phyloP scores from a whole-genome alignment of 78 protist genomes.

The Tieghemostelium lacteum region DNA sequence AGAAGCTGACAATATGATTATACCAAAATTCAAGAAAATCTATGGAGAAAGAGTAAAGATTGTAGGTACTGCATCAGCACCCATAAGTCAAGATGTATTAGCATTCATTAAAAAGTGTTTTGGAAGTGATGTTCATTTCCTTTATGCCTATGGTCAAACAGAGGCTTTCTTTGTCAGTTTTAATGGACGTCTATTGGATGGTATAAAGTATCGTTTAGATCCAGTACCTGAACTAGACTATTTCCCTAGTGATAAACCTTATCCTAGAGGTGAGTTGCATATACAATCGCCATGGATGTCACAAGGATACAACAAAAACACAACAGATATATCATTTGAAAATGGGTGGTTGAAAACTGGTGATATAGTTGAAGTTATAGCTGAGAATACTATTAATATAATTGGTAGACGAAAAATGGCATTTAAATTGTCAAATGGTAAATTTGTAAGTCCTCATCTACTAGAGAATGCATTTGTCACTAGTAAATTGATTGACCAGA shows the following conservation, averaged over 20 bases:
- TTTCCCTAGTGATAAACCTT: slow-evolving; percentile 53
- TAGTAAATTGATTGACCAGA: background rate
- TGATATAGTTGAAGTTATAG: slow-evolving; percentile 87
- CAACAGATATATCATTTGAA: background rate
- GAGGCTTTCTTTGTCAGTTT: slow-evolving; percentile 33
- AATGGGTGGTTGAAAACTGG: slow-evolving; percentile 95
- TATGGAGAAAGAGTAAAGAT: slow-evolving; percentile 10
- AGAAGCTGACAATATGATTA: background rate
- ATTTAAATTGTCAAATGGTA: slow-evolving; percentile 92
- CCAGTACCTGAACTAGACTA: slow-evolving; percentile 35
- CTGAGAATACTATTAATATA: slow-evolving; percentile 70
- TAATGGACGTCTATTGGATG: slow-evolving; percentile 1
- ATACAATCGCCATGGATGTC: slow-evolving; percentile 73
- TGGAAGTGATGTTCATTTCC: background rate
- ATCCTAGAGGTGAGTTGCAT: slow-evolving; percentile 85
- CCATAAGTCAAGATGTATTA: slow-evolving; percentile 47
- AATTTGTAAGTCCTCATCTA: slow-evolving; percentile 87
- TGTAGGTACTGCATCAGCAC: slow-evolving; percentile 66
- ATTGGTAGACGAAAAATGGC: slow-evolving; percentile 92
- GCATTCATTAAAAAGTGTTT: slow-evolving; percentile 14
- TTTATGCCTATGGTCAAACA: slow-evolving; percentile 59
- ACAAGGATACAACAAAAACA: slow-evolving; percentile 87
- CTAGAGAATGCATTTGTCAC: slow-evolving; percentile 34
- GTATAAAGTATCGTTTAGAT: slow-evolving; percentile 22
- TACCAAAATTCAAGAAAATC: background rate